Conservation (phyloP, 148 eudicot genomes). For the Rheum nobile region DNA sequence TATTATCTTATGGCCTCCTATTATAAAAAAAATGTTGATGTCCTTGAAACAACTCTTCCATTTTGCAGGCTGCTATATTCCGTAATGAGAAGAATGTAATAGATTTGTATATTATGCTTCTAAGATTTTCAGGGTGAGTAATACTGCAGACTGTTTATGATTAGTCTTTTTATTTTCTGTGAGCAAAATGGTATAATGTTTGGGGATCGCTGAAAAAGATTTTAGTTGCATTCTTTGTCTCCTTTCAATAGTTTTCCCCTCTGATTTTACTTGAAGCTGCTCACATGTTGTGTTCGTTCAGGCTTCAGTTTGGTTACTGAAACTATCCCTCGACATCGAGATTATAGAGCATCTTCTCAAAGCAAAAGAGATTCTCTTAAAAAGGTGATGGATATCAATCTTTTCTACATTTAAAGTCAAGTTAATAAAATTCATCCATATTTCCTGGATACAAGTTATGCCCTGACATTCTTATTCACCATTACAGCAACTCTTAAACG, state of each 20-base stretch:
- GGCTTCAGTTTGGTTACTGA: conserved; percentile 67
- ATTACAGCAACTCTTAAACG: conserved; percentile 50
- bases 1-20: neutral
- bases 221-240: neutral
- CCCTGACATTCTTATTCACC: conserved; percentile 7
- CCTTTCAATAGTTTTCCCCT: neutral
- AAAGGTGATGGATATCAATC: conserved; percentile 33
- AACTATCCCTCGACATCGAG: conserved; percentile 93
- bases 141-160: neutral
- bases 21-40: neutral
- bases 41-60: neutral
- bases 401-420: neutral
- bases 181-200: neutral
- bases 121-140: conserved; percentile 82
- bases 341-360: conserved; percentile 51
- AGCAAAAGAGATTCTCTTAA: conserved; percentile 40
- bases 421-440: neutral
- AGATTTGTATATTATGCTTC: conserved; percentile 83
- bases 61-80: conserved; percentile 73
- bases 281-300: neutral
- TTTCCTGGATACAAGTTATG: neutral
- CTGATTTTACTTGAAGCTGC: neutral
- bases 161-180: neutral
- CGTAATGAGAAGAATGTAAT: conserved; percentile 66
- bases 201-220: neutral